phyloP scores from a whole-genome alignment of 2,329 filamentous ascomycete species.

The Ceratocystis destructans region DNA sequence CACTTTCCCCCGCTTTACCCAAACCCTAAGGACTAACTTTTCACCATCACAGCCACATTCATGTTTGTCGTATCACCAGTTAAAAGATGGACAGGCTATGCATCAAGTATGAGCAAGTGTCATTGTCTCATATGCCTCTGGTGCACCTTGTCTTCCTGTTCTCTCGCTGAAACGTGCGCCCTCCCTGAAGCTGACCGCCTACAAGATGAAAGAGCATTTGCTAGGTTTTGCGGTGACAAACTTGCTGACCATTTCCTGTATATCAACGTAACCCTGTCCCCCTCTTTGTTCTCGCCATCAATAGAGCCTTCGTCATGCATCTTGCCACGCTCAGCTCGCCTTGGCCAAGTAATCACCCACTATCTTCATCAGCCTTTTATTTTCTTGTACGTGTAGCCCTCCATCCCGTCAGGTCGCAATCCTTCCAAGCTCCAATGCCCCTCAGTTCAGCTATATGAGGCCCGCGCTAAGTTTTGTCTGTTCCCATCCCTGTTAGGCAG shows the following conservation, averaged over 20 bases:
- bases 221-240: background rate
- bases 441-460: conserved; percentile 6
- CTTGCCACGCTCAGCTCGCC: background rate
- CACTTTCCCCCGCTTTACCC: background rate
- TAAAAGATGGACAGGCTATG: background rate
- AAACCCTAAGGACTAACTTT: background rate
- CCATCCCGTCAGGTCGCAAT: conserved; percentile 2
- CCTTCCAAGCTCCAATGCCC: background rate
- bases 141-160: background rate
- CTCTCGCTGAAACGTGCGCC: background rate
- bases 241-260: background rate
- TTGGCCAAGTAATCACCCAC: background rate
- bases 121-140: background rate
- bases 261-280: background rate
- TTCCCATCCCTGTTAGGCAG: conserved; percentile 1
- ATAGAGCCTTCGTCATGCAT: background rate
- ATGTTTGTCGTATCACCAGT: background rate
- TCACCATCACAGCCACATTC: too few relatives aligned
- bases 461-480: background rate
- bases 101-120: background rate
- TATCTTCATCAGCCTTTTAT: background rate
- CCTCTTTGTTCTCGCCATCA: background rate
- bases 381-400: background rate
- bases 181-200: background rate
- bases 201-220: background rate